Conservation (phyloP, 2,329 filamentous ascomycete species). For the Pseudocercospora cruenta region DNA sequence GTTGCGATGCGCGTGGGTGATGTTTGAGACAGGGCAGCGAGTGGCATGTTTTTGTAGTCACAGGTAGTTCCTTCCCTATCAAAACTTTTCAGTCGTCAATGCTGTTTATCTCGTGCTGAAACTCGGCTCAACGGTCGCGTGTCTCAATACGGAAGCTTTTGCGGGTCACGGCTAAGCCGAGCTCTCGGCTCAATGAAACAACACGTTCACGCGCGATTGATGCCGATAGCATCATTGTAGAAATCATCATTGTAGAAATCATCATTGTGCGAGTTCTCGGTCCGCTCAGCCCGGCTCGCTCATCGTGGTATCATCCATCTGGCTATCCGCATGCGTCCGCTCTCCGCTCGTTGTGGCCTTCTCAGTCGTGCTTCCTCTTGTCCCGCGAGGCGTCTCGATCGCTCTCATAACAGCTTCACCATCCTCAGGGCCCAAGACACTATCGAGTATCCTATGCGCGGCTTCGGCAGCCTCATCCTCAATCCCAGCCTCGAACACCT, state of each 20-base stretch:
- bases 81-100: neutral
- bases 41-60: neutral
- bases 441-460: constrained; percentile 80
- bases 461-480: constrained; percentile 77
- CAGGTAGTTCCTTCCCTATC: neutral
- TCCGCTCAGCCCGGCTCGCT: constrained; percentile 25
- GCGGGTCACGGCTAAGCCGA: neutral
- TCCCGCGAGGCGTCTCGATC: constrained; percentile 43
- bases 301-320: constrained; percentile 25
- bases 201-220: neutral
- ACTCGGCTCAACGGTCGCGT: neutral
- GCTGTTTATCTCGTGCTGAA: neutral
- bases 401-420: constrained; percentile 62
- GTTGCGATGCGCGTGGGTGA: neutral
- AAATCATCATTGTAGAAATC: neutral
- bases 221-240: neutral
- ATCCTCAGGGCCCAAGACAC: constrained; percentile 78
- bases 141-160: neutral
- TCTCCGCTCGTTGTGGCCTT: constrained; percentile 13
- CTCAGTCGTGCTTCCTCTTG: constrained; percentile 22
- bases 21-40: neutral
- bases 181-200: neutral
- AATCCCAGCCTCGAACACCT: constrained; percentile 76
- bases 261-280: neutral
- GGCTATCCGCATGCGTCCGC: neutral